A percentile compares a stretch with the other conserved stretches of the same genome.
Evolutionary conservation across 352 stramenopile species (phyloP).

Genomic region (Aphanomyces astaci): DNA sequence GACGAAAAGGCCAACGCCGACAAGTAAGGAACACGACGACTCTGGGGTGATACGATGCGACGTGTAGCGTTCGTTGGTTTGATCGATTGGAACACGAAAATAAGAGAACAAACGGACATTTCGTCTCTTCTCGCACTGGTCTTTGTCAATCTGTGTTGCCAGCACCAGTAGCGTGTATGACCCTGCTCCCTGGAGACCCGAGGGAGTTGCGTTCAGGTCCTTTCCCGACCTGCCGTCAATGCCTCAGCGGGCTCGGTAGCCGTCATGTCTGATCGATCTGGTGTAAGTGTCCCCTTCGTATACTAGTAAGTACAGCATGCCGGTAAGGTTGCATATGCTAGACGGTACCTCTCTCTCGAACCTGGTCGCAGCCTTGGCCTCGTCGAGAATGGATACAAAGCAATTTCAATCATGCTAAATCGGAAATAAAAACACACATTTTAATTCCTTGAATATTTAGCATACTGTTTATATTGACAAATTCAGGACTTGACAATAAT

Average conservation of each 20-base stretch:
- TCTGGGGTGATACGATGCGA: not conserved
- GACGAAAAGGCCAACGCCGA: constrained; percentile 80
- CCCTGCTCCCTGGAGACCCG: not conserved
- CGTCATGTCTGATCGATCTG: too few species aligned
- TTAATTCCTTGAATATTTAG: not conserved
- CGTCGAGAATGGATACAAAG: too few species aligned
- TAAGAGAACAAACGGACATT: constrained; percentile 11
- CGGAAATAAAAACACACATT: not conserved
- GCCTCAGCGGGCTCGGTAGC: too few species aligned
- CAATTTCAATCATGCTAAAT: not conserved
- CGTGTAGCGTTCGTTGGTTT: constrained; percentile 9
- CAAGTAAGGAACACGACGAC: constrained; percentile 36
- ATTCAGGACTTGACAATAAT: not conserved
- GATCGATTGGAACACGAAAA: constrained; percentile 27
- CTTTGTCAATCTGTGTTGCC: not conserved
- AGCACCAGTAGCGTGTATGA: too few species aligned
- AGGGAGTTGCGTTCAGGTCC: not conserved
- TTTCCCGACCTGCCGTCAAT: too few species aligned
- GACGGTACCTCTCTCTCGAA: too few species aligned
- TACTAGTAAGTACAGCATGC: too few species aligned
- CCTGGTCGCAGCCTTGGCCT: too few species aligned
- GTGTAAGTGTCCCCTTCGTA: too few species aligned
- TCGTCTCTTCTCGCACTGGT: not conserved
- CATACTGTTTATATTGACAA: too few species aligned
- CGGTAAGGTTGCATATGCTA: too few species aligned